A percentile compares a stretch with the other conserved stretches of the same genome.
These are phyloP conservation scores for Pisolithus orientalis DNA, from an alignment of 768 basidiomycete genomes.

Conservation along the genomic window DNA sequence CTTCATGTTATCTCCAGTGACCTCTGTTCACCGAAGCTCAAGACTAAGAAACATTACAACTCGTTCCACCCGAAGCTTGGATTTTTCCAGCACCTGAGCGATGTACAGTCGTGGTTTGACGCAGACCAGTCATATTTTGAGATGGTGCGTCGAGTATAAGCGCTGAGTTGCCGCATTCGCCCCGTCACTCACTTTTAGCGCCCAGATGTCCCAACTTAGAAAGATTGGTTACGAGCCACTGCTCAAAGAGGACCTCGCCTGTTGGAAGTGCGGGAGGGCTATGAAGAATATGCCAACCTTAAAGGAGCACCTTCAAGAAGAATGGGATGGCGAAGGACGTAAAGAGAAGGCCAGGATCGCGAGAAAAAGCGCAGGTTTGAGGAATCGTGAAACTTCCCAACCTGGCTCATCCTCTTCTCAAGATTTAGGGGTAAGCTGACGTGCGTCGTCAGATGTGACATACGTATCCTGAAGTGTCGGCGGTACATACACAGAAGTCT, in stretches of 20 bases:
- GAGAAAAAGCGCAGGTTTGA: conserved; percentile 35
- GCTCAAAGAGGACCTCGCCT: conserved; percentile 60
- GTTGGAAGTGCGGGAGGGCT: conserved; percentile 60
- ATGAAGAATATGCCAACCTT: conserved; percentile 70
- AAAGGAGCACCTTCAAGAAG: conserved; percentile 69
- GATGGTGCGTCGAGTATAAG: conserved; percentile 32
- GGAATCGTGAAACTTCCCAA: not conserved
- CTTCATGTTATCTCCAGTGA: conserved; percentile 84
- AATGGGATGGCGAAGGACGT: conserved; percentile 51
- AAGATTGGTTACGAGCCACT: conserved; percentile 53
- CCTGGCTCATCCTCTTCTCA: conserved; percentile 1
- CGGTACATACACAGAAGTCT: no score
- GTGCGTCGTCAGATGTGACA: not conserved
- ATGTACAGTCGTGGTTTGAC: conserved; percentile 81
- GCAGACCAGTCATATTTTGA: conserved; percentile 50
- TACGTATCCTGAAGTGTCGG: not conserved
- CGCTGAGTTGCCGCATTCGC: not conserved
- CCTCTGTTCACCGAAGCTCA: conserved; percentile 60
- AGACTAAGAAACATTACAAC: conserved; percentile 88
- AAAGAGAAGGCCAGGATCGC: conserved; percentile 36
- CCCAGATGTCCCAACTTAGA: conserved; percentile 50
- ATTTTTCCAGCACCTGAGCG: conserved; percentile 73
- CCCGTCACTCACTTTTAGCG: not conserved
- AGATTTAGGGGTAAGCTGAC: conserved; percentile 1
- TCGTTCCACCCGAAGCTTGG: conserved; percentile 81